Percentiles rank a stretch among this genome's conserved stretches.
Conservation (phyloP, 176 grass and related monocot species). For the Rhipidocladum racemiflorum region DNA sequence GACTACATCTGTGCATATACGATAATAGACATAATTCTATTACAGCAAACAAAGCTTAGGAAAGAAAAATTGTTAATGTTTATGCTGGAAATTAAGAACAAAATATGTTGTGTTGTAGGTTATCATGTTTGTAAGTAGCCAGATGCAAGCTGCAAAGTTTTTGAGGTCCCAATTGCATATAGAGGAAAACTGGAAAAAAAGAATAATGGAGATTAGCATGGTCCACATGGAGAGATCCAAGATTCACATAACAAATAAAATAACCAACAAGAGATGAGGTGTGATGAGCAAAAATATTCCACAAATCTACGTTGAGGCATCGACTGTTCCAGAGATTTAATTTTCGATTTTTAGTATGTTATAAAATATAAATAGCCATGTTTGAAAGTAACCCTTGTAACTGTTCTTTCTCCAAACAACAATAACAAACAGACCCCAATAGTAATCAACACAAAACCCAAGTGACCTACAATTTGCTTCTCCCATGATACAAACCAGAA, state of each 20-base stretch:
- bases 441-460: slow-evolving; percentile 1
- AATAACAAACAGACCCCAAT: neutral
- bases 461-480: neutral
- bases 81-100: neutral
- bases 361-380: neutral
- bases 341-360: neutral
- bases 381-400: neutral
- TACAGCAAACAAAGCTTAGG: neutral
- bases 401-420: neutral
- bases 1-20: neutral
- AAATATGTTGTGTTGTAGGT: neutral
- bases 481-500: neutral
- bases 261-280: neutral
- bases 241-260: neutral
- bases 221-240: neutral
- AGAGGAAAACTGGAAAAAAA: neutral
- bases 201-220: neutral
- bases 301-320: neutral
- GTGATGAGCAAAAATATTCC: neutral
- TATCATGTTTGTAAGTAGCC: neutral
- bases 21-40: neutral
- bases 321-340: neutral
- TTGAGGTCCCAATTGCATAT: neutral
- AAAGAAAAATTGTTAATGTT: neutral
- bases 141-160: neutral